phyloP scores from a whole-genome alignment of 1,284 basidiomycete genomes.

The Prillingera fragicola region DNA sequence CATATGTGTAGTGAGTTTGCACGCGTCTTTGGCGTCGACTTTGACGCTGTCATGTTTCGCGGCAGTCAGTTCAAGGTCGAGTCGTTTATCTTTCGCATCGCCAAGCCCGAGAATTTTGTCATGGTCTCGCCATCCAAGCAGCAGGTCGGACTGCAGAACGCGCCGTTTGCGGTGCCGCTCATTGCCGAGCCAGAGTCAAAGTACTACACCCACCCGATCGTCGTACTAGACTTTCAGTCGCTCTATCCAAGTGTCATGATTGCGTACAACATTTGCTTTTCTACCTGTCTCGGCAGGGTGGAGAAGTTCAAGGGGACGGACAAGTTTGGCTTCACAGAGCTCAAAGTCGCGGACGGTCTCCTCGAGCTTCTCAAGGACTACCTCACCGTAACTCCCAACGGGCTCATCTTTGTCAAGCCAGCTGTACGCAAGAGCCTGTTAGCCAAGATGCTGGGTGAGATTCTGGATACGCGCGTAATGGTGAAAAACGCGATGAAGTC shows the following conservation, averaged over 20 bases:
- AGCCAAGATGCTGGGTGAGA: slow-evolving; percentile 84
- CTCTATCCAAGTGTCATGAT: slow-evolving; percentile 98
- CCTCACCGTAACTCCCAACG: slow-evolving; percentile 84
- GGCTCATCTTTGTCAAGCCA: slow-evolving; percentile 86
- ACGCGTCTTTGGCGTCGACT: slow-evolving; percentile 93
- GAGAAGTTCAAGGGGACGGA: slow-evolving; percentile 75
- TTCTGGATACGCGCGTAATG: slow-evolving; percentile 96
- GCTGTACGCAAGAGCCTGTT: slow-evolving; percentile 78
- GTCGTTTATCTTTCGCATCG: slow-evolving; percentile 94
- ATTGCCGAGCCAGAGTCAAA: slow-evolving; percentile 91
- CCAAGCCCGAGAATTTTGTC: slow-evolving; percentile 92
- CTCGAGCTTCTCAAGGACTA: slow-evolving; percentile 65
- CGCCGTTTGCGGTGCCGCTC: slow-evolving; percentile 81
- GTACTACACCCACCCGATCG: slow-evolving; percentile 84
- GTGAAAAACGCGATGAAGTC: slow-evolving; percentile 92
- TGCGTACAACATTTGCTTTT: slow-evolving; percentile 95
- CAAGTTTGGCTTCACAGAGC: slow-evolving; percentile 74
- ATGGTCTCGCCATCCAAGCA: slow-evolving; percentile 77
- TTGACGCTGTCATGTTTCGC: slow-evolving; percentile 87
- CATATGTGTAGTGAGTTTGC: slow-evolving; percentile 79
- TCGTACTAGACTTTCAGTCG: slow-evolving; percentile 92
- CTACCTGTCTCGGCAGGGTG: slow-evolving; percentile 88
- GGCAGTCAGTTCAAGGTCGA: slow-evolving; percentile 99
- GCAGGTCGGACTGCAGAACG: slow-evolving; percentile 92
- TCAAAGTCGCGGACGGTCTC: slow-evolving; percentile 65